These are phyloP conservation scores for Malassezia restricta DNA, from an alignment of 1,284 basidiomycete species.

Conservation along the genomic window DNA sequence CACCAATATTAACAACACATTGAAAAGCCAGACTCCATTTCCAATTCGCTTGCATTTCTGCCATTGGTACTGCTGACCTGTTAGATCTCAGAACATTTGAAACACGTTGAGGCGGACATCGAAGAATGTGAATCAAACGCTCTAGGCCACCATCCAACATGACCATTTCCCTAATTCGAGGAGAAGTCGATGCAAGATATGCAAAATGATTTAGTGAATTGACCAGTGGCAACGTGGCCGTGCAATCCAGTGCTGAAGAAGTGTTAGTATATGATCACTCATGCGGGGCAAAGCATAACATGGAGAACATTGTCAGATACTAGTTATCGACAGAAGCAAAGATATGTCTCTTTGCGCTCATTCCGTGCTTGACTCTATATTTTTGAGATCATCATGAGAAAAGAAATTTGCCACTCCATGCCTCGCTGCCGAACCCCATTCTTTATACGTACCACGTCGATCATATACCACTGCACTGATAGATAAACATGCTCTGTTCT, in stretches of 20 bases:
- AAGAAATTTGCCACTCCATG: background rate
- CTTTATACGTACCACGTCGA: conserved; percentile 62
- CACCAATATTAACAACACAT: conserved; percentile 93
- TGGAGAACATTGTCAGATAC: conserved; percentile 1
- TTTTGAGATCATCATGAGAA: conserved; percentile 12
- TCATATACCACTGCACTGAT: conserved; percentile 92
- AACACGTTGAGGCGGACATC: conserved; percentile 12
- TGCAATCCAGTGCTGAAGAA: conserved; percentile 73
- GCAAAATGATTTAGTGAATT: conserved; percentile 94
- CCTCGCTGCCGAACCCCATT: background rate
- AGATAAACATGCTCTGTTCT: conserved; percentile 88
- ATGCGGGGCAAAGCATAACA: background rate
- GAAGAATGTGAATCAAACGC: conserved; percentile 70
- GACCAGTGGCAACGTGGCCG: conserved; percentile 76
- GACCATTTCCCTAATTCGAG: conserved; percentile 94
- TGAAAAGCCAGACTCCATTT: conserved; percentile 62
- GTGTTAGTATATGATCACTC: background rate
- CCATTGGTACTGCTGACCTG: conserved; percentile 20
- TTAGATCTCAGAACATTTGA: background rate
- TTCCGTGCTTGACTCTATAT: conserved; percentile 19
- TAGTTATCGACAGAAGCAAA: conserved; percentile 5
- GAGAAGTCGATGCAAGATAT: conserved; percentile 92
- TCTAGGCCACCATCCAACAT: conserved; percentile 94
- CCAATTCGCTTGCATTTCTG: conserved; percentile 43
- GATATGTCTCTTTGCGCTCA: background rate